phyloP scores from a whole-genome alignment of 2,329 filamentous ascomycete genomes.

The Ophiocordyceps camponoti-floridani region DNA sequence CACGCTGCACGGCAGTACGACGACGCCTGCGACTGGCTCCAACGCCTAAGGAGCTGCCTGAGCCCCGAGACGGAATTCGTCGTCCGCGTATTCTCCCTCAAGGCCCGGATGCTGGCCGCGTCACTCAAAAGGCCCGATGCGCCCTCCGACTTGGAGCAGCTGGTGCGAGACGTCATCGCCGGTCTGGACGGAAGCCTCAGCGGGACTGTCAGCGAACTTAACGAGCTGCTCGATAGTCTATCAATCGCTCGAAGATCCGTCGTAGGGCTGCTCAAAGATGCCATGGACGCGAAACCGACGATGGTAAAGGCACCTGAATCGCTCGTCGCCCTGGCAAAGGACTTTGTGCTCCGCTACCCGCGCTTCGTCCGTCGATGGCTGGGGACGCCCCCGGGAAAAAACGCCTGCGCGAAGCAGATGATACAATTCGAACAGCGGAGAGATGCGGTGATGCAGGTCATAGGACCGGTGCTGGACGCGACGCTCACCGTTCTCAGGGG shows the following conservation, averaged over 20 bases:
- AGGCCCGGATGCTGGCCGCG: conserved; percentile 36
- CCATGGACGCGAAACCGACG: conserved; percentile 6
- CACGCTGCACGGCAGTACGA: conserved; percentile 24
- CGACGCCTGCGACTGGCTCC: conserved; percentile 38
- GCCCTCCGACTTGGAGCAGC: conserved; percentile 18
- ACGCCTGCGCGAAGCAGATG: conserved; percentile 35
- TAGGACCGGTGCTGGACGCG: conserved; percentile 41
- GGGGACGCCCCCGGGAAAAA: conserved; percentile 33
- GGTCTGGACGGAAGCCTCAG: conserved; percentile 40
- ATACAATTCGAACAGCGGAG: conserved; percentile 44
- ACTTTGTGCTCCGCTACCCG: conserved; percentile 39
- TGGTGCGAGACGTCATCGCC: conserved; percentile 30
- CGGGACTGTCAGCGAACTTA: conserved; percentile 39
- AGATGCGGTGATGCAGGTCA: conserved; percentile 29
- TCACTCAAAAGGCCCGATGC: conserved; percentile 26
- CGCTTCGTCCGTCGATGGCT: conserved; percentile 44
- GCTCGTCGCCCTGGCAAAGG: conserved; percentile 26
- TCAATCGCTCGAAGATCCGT: conserved; percentile 35
- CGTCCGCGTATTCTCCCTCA: conserved; percentile 31
- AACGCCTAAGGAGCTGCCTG: conserved; percentile 22
- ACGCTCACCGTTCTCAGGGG: conserved; percentile 37
- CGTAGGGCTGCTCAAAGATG: conserved; percentile 25
- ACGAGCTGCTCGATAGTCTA: conserved; percentile 40
- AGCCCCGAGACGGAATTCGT: conserved; percentile 23
- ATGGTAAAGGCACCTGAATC: conserved; percentile 3